Base-by-base conservation (phyloP, 2,329 filamentous ascomycete species). In the Pseudocercospora fuligena region DNA sequence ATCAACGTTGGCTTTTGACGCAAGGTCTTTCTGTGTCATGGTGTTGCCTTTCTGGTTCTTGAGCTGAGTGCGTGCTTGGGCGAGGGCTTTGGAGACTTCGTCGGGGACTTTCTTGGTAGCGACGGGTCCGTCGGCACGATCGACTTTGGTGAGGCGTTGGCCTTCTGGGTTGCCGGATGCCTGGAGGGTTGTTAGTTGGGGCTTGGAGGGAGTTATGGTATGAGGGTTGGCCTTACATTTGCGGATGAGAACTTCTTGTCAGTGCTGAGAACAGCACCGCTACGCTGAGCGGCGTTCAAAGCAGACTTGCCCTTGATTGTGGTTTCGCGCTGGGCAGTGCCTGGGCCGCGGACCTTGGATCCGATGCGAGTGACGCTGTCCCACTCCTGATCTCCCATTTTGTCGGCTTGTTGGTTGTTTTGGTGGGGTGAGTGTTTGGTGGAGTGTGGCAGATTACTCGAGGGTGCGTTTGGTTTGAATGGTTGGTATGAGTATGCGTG, bases 101-200 rank as follows among this genome's bases (percentile, higher is more conserved):
- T 87, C 86, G 78, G 93, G 93, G 66, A 97, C 86, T 56, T 93
- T 96, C 84, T 97, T 97, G 78, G 93, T 94, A 85, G 97, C 97
- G 82, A 98, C 90, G 83, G 97, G 97, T 80, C 97, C 95, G 85
- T 98, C 94, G 79, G 89, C 90, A 74, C 94, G 94, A 86, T 98
- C 95, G 81, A 99, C 94, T 86, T 98, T 97, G 73, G 95, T 98
- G 72, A 98, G 87, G 79, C 92, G 94, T 84, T 99, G 95, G 74
- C 95, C 95, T 83, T 98, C 94, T 72, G 75, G 74, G 68, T 77
- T 78, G 69, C 67, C 69, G 49, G 71, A 66, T 46, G 75, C 74
- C 76, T 79, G 66, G 43, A 51, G n/a, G 16, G 33, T 29, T 61
- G 21, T 65, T 31, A 63, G 27, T 49, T 86, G 71, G 62, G 65